Conservation (phyloP, 202 grass and related monocot species). For the Setaria italica region DNA sequence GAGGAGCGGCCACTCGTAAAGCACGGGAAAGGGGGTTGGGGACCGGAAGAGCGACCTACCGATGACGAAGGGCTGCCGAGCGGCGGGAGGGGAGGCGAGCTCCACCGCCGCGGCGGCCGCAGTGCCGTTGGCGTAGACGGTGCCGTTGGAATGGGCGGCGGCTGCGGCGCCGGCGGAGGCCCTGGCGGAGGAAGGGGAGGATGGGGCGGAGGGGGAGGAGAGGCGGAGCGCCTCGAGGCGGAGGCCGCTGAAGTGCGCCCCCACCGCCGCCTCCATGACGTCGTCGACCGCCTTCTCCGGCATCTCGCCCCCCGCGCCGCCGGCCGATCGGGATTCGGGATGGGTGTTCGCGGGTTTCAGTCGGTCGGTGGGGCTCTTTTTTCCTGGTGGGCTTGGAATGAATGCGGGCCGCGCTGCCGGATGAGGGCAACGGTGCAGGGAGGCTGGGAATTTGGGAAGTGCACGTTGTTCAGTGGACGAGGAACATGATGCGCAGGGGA, state of each 20-base stretch:
- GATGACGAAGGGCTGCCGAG: slow-evolving; percentile 87
- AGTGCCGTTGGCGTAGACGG: slow-evolving; percentile 32
- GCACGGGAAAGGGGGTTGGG: too few relatives aligned
- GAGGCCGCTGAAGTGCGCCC: slow-evolving; percentile 95
- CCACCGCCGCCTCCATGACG: slow-evolving; percentile 77
- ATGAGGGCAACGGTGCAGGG: not conserved
- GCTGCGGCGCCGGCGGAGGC: slow-evolving; percentile 20
- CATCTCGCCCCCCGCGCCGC: slow-evolving; percentile 41
- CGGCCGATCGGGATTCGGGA: slow-evolving; percentile 32
- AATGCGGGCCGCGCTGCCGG: not conserved
- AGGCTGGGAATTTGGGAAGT: not conserved
- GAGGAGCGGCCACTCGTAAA: not conserved
- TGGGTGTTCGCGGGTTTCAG: slow-evolving; percentile 33
- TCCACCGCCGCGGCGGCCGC: slow-evolving; percentile 3
- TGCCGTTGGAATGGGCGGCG: slow-evolving; percentile 44
- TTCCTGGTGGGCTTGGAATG: not conserved
- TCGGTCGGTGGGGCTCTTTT: not conserved
- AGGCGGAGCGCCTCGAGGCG: slow-evolving; percentile 76
- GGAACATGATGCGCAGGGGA: not conserved
- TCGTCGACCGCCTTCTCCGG: slow-evolving; percentile 79
- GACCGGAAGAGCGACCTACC: slow-evolving; percentile 46
- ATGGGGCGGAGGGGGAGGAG: slow-evolving; percentile 56
- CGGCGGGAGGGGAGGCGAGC: slow-evolving; percentile 42
- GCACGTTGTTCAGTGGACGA: not conserved
- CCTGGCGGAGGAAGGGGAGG: slow-evolving; percentile 69